Evolutionary conservation across 257 asterid species (phyloP), one percentile per base, ranked within the genome.

Genomic region (Leonotis leonurus): DNA sequence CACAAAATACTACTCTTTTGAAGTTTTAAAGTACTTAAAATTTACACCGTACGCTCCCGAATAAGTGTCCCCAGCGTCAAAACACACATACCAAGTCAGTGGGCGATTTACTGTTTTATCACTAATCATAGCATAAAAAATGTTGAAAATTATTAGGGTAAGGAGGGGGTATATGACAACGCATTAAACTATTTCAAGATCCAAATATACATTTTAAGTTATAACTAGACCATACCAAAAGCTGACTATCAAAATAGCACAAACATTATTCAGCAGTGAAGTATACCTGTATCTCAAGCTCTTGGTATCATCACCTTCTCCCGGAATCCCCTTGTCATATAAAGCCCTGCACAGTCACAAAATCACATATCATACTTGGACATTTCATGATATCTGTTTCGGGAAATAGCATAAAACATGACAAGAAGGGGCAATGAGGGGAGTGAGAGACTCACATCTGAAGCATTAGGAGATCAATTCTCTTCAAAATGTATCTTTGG

Each of bases 391-490:
- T 35, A 63, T 1, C 32, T 33, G 21, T n/a, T n/a, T 24, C 7
- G n/a, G 17, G 45, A 26, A 40, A 11, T 18, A 30, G 21, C 27
- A 36, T 2, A 9, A 11, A 41, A 32, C 29, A 24, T 7, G 25
- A 27, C 16, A 44, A 4, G 8, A 0, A 4, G n/a, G 3, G n/a
- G n/a, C n/a, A n/a, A n/a, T n/a, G n/a, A n/a, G n/a, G 22, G n/a
- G 11, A 4, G 35, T 51, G 27, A 43, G 26, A 36, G 26, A 49
- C 99, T 80, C 77, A 92, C 99, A 76, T 92, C 97, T 3, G 99
- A 92, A 27, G 99, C 97, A 83, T 89, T 89, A n/a, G 52, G 99
- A 92, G 77, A 92, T 92, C 82, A 92, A 77, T 74, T 89, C 97
- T 74, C 97, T 89, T 77, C 89, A 70, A 87, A 93, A 93, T 22